Evolutionary conservation across 2,329 filamentous ascomycete genomes (phyloP), one percentile per base, ranked within the genome.

Genomic region (Curvularia sp.): DNA sequence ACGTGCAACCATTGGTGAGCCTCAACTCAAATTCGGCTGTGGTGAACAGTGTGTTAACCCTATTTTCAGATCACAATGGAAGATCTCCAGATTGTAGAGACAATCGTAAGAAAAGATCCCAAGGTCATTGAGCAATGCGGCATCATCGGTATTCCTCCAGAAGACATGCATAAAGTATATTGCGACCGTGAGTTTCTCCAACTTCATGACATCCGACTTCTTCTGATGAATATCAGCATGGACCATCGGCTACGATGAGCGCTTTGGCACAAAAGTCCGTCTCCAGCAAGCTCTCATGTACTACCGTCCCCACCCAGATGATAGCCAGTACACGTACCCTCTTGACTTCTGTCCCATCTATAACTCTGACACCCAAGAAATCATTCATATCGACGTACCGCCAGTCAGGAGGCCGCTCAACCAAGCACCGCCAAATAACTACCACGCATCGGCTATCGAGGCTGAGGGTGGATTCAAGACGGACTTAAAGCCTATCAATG

Each of bases 251-350:
- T 96, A 92, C 74, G 93, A 97, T 69, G 91, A 96, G 80, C 89
- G 93, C 44, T 95, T 93, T 70, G 93, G 93, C 61, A 94, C 81
- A 74, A 82, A 82, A 43, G 83, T 92, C 43, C 88, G 93, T 54
- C 85, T 97, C 4, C 93, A 97, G 79, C 93, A 97, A 79, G 93
- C 92, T 1, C 82, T 97, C 54, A 96, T 97, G 92, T 97, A 97
- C 82, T 97, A 96, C 78, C 88, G 93, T 15, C 93, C 93, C 3
- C 84, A 94, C 67, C 72, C 89, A 18, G 93, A 97, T 71, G 91
- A 94, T 79, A 92, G 87, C 76, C 93, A 97, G 79, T 97, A 97
- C 78, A 89, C 90, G 39, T 97, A 89, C 73, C 93, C 93, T 0
- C 85, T 97, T 52, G 93, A 97, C 78, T 97, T 97, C 79, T 96